A percentile compares a stretch with the other conserved stretches of the same genome.
Evolutionary conservation across 345 rosid genomes (phyloP).

Genomic region (Pugionium cornutum): DNA sequence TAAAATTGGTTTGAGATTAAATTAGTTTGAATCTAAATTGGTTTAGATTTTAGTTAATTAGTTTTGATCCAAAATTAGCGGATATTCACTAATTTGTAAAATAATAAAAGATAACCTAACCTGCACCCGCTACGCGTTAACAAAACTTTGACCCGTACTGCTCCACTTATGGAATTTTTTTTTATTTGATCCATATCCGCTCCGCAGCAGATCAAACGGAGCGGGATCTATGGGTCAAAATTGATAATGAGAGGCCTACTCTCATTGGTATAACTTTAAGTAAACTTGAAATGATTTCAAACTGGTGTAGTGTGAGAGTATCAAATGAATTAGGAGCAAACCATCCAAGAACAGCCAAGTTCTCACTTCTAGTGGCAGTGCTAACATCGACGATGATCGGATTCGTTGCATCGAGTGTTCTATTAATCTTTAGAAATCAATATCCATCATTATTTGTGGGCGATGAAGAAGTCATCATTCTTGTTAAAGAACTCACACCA

Average conservation of each 20-base stretch:
- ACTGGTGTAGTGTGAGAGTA: conserved; percentile 63
- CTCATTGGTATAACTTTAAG: not conserved
- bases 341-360: conserved; percentile 67
- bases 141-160: too few species aligned
- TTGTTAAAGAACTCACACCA: conserved; percentile 72
- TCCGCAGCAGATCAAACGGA: too few species aligned
- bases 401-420: conserved; percentile 43
- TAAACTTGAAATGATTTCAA: not conserved
- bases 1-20: too few species aligned
- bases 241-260: not conserved
- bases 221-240: too few species aligned
- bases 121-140: too few species aligned
- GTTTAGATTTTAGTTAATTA: too few species aligned
- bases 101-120: too few species aligned
- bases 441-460: conserved; percentile 70
- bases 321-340: conserved; percentile 87
- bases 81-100: too few species aligned
- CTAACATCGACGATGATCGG: conserved; percentile 57
- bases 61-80: too few species aligned
- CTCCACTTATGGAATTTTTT: too few species aligned
- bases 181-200: too few species aligned
- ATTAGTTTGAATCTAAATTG: too few species aligned
- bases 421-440: conserved; percentile 44
- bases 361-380: conserved; percentile 71
- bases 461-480: conserved; percentile 47